Evolutionary conservation across 768 basidiomycete species (phyloP), one percentile per base, ranked within the genome.

Genomic region (Myochromella boudieri): DNA sequence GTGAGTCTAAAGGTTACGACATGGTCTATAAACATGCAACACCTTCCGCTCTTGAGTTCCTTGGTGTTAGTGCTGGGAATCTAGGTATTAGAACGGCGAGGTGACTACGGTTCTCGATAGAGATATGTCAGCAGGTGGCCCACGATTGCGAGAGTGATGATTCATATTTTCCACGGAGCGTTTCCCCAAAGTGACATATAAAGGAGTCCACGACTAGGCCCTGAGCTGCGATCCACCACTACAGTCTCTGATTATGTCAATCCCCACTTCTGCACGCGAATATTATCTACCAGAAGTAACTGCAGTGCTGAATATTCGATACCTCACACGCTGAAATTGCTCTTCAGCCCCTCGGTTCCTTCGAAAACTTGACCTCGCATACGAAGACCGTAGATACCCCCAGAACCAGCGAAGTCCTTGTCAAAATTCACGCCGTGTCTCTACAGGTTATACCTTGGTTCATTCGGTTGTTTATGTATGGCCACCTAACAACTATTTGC

Each of bases 341-440:
- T 12, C 15, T 21, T 8, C 26, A 31, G 21, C 15, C 24, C 31
- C n/a, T 40, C 34, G 61, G 58, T 4, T 57, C 63, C 0, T 52
- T 52, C 44, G 42, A 66, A 0, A 54, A 63, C 36, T 60, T 69
- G 2, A 49, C 46, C 14, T 40, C 68, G 22, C 51, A 48, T 9
- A 49, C 39, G 7, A 58, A 60, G 24, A 58, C 69, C 17, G 53
- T 53, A 5, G 51, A 58, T 3, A 39, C 62, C 40, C 74, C 71
- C 1, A 71, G 67, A 39, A 59, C 76, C 1, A 67, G 60, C 18
- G 74, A 84, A 44, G 81, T 81, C 6, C 68, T 81, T 20, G 74
- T 84, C 51, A 78, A 77, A 54, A 65, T 78, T 8, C 74, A 77
- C 45, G 77, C 80, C 0, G 79, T 80, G 12, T 83, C 81, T 26